Evolutionary conservation across 2,329 filamentous ascomycete species (phyloP).

Genomic region (Xylariaceae sp.): DNA sequence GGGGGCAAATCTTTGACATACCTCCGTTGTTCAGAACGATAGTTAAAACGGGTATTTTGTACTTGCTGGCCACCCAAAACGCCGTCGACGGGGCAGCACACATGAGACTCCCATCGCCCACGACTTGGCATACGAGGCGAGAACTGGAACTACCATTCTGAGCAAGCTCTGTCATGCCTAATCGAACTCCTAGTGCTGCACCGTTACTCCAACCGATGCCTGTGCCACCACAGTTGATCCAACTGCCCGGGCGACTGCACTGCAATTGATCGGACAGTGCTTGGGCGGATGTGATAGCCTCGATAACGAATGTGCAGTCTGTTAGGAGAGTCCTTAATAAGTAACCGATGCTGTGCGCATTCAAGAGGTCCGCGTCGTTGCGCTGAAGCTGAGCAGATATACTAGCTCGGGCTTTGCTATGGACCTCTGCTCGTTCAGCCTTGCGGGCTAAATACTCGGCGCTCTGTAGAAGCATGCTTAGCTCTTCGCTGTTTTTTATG

Average conservation of each 20-base stretch:
- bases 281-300: slow-evolving; percentile 69
- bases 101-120: slow-evolving; percentile 47
- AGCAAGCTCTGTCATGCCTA: slow-evolving; percentile 54
- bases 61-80: slow-evolving; percentile 46
- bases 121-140: slow-evolving; percentile 44
- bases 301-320: slow-evolving; percentile 62
- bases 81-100: slow-evolving; percentile 46
- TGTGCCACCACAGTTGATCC: slow-evolving; percentile 78
- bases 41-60: slow-evolving; percentile 45
- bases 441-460: slow-evolving; percentile 31
- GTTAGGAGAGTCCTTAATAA: slow-evolving; percentile 19
- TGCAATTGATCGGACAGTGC: slow-evolving; percentile 70
- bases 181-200: slow-evolving; percentile 70
- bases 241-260: slow-evolving; percentile 63
- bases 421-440: slow-evolving; percentile 8
- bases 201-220: slow-evolving; percentile 80
- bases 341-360: slow-evolving; percentile 22
- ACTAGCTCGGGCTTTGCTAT: slow-evolving; percentile 18
- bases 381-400: slow-evolving; percentile 22
- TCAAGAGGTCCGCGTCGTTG: slow-evolving; percentile 17
- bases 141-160: slow-evolving; percentile 41
- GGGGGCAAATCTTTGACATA: too few relatives aligned
- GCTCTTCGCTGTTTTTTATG: slow-evolving; percentile 15
- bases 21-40: slow-evolving; percentile 50
- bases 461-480: slow-evolving; percentile 4